Percentiles rank a stretch among this genome's conserved stretches.
These are phyloP conservation scores for Mycena latifolia DNA, from an alignment of 768 basidiomycete species.

Conservation along the genomic window DNA sequence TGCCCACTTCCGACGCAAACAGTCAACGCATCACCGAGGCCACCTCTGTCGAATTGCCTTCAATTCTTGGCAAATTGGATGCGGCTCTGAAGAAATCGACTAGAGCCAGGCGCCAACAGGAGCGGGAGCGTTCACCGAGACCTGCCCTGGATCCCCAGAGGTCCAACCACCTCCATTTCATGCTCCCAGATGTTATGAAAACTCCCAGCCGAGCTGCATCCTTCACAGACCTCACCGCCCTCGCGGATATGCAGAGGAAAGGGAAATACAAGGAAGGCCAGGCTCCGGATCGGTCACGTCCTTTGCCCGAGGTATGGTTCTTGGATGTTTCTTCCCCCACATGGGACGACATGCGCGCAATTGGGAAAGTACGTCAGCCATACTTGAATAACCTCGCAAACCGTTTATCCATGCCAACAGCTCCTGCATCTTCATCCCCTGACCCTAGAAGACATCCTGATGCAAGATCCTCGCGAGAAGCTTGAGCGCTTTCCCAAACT, in stretches of 20 bases:
- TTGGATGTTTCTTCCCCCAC: slow-evolving; percentile 90
- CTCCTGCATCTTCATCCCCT: slow-evolving; percentile 90
- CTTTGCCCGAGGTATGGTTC: slow-evolving; percentile 82
- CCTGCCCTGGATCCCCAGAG: slow-evolving; percentile 21
- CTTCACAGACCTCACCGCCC: slow-evolving; percentile 42
- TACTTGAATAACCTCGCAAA: background rate
- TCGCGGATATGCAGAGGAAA: slow-evolving; percentile 53
- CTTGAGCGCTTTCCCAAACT: slow-evolving; percentile 87
- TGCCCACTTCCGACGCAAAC: slow-evolving; percentile 47
- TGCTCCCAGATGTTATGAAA: slow-evolving; percentile 46
- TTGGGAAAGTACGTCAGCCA: slow-evolving; percentile 75
- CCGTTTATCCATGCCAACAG: slow-evolving; percentile 50
- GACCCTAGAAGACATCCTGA: slow-evolving; percentile 93
- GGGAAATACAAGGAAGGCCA: slow-evolving; percentile 58
- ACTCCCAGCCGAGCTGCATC: slow-evolving; percentile 45
- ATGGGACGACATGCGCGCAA: slow-evolving; percentile 87
- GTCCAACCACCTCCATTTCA: slow-evolving; percentile 45
- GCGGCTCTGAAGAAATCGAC: slow-evolving; percentile 56
- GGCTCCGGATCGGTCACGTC: slow-evolving; percentile 9
- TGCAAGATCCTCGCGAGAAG: slow-evolving; percentile 93
- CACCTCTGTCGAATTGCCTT: slow-evolving; percentile 53
- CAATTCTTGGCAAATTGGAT: slow-evolving; percentile 65
- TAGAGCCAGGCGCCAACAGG: slow-evolving; percentile 46
- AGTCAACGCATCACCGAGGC: slow-evolving; percentile 54
- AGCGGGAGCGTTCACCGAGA: slow-evolving; percentile 36